A percentile compares a stretch with the other conserved stretches of the same genome.
Evolutionary conservation across 768 basidiomycete species (phyloP).

Genomic region (Agrocybe pediades): DNA sequence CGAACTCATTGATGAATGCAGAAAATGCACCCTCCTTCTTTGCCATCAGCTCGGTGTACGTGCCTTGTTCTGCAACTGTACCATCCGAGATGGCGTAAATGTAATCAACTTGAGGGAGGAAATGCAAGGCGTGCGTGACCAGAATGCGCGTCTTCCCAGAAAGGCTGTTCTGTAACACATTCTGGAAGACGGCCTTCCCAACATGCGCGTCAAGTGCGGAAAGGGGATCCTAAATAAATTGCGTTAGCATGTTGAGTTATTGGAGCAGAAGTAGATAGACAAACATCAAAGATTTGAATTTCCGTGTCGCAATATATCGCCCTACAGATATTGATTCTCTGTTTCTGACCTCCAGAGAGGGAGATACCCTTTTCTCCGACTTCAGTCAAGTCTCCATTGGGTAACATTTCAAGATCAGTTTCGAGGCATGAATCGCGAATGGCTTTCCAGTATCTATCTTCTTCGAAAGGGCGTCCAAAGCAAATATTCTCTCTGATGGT

Average conservation of each 20-base stretch:
- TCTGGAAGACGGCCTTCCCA: conserved; percentile 83
- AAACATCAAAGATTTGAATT: conserved; percentile 81
- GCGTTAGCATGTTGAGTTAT: background rate
- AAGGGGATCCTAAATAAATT: conserved; percentile 61
- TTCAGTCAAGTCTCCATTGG: conserved; percentile 79
- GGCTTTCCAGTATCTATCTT: conserved; percentile 80
- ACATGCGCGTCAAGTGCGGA: conserved; percentile 95
- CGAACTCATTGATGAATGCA: conserved; percentile 76
- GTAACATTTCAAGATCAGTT: conserved; percentile 77
- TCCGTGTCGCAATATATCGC: conserved; percentile 86
- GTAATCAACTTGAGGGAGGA: conserved; percentile 86
- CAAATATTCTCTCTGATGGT: conserved; percentile 89
- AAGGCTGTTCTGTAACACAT: conserved; percentile 69
- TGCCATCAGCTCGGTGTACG: conserved; percentile 70
- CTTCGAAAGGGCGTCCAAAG: conserved; percentile 84
- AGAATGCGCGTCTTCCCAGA: conserved; percentile 80
- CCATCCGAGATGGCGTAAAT: conserved; percentile 82
- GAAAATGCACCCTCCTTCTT: conserved; percentile 70
- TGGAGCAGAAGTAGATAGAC: conserved; percentile 1
- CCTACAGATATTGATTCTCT: conserved; percentile 84
- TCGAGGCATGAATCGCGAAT: conserved; percentile 78
- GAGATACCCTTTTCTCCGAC: conserved; percentile 70
- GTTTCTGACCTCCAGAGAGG: conserved; percentile 78
- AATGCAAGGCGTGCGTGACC: conserved; percentile 91
- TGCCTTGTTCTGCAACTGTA: conserved; percentile 76